Percentiles rank a stretch among this genome's conserved stretches.
Evolutionary conservation across 1,284 basidiomycete genomes (phyloP).

Genomic region (Cutaneotrichosporon daszewskae): DNA sequence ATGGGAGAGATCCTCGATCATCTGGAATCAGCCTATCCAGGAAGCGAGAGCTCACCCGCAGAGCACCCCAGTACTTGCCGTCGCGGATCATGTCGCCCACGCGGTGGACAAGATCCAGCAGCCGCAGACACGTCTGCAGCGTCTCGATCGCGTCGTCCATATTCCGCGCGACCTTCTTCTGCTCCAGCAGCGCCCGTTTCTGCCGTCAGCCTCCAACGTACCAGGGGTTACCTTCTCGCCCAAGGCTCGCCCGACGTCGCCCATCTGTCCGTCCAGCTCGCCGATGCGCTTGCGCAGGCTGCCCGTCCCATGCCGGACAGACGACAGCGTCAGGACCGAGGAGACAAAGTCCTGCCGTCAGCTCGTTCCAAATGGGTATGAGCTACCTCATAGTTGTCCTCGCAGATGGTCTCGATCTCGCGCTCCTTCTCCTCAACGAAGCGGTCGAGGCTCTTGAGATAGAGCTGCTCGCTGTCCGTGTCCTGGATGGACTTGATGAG

Average conservation of each 20-base stretch:
- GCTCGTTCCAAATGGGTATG: background rate
- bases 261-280: constrained; percentile 56
- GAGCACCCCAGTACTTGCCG: constrained; percentile 91
- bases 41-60: constrained; percentile 67
- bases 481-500: constrained; percentile 90
- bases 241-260: constrained; percentile 66
- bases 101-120: constrained; percentile 90
- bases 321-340: constrained; percentile 90
- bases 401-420: constrained; percentile 94
- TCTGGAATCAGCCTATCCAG: constrained; percentile 5
- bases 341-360: constrained; percentile 73
- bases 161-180: constrained; percentile 84
- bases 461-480: constrained; percentile 83
- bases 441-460: constrained; percentile 74
- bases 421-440: constrained; percentile 90
- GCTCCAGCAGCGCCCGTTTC: constrained; percentile 80
- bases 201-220: constrained; percentile 12
- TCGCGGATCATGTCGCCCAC: constrained; percentile 88
- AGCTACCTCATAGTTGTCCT: constrained; percentile 76
- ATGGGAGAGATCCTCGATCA: constrained; percentile 80
- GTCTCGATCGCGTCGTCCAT: constrained; percentile 95
- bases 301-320: constrained; percentile 69
- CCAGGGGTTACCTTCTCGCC: constrained; percentile 62
- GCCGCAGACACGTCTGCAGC: constrained; percentile 81
- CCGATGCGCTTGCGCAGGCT: constrained; percentile 53